Evolutionary conservation across 495 filamentous ascomycete genomes (phyloP), one percentile per base, ranked within the genome.

Genomic region (Penicillium antarcticum): DNA sequence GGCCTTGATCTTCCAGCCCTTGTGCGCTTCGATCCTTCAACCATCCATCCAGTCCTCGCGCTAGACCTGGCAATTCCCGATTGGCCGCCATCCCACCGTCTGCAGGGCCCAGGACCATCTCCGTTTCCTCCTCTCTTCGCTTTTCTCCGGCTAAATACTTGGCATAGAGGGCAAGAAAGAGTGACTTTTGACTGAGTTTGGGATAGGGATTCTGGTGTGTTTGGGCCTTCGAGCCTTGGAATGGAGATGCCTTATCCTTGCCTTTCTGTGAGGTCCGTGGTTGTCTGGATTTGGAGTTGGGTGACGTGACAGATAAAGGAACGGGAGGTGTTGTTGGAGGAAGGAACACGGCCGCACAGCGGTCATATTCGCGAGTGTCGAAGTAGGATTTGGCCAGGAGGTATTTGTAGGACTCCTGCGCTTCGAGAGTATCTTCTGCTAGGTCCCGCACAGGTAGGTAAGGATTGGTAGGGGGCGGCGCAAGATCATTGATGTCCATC

Each of bases 81-180:
- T 99, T 97, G 43, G 82, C 70, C 5, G 89, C 88, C 38, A 81
- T 79, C 0, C 90, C 91, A 13, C 88, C 83, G 67, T 99, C 95
- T 29, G 89, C 81, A 0, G 95, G 95, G 0, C 95, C 95, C 66
- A 99, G 78, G 6, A 99, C 87, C 90, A 96, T 97, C 71, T 99
- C 95, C 21, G 88, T 88, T 29, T 97, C 95, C 62, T 99, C 95
- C 64, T 96, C 87, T 67, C 89, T 95, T 44, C 87, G 82, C 74
- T 99, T 99, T 73, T 97, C 95, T 2, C 95, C 95, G 1, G 92
- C 85, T 46, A 99, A 80, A 60, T 87, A 91, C 53, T 90, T 95
- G 17, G 95, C 88, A 57, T 99, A 99, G 12, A 97, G 75, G 1
- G 90, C 86, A 32, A 99, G 76, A 62, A 99, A 99, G n/a, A 96